These are phyloP conservation scores for Chloranthus sessilifolius DNA, from an alignment of 164 flowering plant species.

Conservation along the genomic window DNA sequence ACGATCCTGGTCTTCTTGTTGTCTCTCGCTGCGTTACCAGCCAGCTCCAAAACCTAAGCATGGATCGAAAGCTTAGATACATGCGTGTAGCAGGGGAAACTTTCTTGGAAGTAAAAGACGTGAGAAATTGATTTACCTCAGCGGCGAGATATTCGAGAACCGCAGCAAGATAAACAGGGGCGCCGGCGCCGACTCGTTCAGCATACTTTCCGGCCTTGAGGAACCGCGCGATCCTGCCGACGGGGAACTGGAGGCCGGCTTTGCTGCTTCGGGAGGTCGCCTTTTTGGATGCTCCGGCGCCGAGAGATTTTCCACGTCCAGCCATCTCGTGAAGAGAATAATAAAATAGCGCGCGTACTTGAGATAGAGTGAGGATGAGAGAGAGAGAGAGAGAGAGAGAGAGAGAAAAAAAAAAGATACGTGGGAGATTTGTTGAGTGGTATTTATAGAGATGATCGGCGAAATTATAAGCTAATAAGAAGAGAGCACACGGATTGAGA, in stretches of 20 bases:
- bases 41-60: constrained; percentile 36
- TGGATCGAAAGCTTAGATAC: no score
- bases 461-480: background rate
- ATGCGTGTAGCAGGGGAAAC: background rate
- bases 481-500: constrained; percentile 4
- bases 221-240: constrained; percentile 43
- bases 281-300: constrained; percentile 27
- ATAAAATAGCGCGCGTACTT: no score
- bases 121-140: constrained; percentile 19
- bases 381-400: background rate
- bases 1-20: constrained; percentile 41
- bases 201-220: constrained; percentile 45
- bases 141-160: constrained; percentile 40
- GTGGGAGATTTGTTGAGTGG: background rate
- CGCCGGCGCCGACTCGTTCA: constrained; percentile 45
- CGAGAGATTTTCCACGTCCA: constrained; percentile 13
- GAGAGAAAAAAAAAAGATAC: background rate
- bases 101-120: no score
- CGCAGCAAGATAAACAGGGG: constrained; percentile 42
- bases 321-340: no score
- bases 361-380: background rate
- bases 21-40: constrained; percentile 47
- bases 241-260: constrained; percentile 48
- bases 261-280: constrained; percentile 36
- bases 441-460: background rate